phyloP scores from a whole-genome alignment of 495 filamentous ascomycete genomes.

The Penicillium tannophilum region DNA sequence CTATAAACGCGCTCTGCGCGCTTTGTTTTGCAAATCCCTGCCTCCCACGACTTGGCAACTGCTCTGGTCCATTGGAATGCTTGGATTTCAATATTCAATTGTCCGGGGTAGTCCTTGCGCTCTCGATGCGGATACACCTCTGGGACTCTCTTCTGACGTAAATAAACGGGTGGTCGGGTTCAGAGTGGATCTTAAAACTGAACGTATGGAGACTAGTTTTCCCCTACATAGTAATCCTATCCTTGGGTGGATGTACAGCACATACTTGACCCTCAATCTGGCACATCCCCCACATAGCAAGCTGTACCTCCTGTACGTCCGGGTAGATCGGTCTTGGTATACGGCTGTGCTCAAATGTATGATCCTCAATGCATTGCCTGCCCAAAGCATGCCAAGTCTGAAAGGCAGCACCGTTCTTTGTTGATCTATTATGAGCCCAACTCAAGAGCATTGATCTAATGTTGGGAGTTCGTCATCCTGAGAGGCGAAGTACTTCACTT shows the following conservation, averaged over 20 bases:
- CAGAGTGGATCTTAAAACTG: neutral
- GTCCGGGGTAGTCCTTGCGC: neutral
- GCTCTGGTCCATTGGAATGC: neutral
- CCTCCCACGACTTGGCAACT: neutral
- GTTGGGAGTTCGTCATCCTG: neutral
- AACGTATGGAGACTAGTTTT: neutral
- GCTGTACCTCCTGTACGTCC: conserved; percentile 3
- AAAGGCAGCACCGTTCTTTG: conserved; percentile 11
- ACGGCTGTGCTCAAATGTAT: conserved; percentile 1
- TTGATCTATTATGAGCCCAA: neutral
- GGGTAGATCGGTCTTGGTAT: conserved; percentile 29
- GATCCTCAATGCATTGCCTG: conserved; percentile 14
- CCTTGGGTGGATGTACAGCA: neutral
- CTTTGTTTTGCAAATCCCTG: conserved; percentile 8
- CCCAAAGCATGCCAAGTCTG: conserved; percentile 13
- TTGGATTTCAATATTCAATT: conserved; percentile 5
- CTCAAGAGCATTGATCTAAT: conserved; percentile 5
- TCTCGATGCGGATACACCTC: neutral
- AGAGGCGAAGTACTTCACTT: neutral
- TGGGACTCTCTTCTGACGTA: neutral
- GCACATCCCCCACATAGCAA: conserved; percentile 3
- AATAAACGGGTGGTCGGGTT: neutral
- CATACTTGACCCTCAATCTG: neutral
- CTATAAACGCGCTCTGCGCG: conserved; percentile 32
- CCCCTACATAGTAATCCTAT: neutral